Conservation (phyloP, 331 rosid genomes). For the Quercus lobata region DNA sequence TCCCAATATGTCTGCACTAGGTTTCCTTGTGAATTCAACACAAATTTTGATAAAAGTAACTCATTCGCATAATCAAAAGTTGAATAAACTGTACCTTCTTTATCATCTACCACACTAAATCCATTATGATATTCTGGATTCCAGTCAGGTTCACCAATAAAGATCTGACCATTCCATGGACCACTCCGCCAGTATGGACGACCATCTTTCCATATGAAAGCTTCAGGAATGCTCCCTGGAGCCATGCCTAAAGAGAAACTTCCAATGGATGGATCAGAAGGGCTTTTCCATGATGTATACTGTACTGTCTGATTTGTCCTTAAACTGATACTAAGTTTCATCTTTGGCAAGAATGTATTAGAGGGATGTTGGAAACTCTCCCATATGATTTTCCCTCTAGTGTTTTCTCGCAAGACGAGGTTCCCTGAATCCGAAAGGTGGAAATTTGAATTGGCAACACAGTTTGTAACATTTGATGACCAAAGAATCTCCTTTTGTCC, state of each 20-base stretch:
- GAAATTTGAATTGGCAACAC: neutral
- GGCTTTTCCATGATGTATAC: conserved; percentile 19
- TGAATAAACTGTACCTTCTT: neutral
- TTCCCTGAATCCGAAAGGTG: conserved; percentile 17
- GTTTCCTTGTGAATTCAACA: neutral
- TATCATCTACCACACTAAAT: neutral
- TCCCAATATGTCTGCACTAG: neutral
- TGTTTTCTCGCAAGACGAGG: neutral
- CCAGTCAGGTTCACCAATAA: conserved; percentile 4
- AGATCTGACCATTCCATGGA: conserved; percentile 28
- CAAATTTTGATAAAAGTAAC: neutral
- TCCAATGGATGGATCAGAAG: conserved; percentile 17
- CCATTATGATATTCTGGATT: neutral
- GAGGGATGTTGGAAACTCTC: conserved; percentile 44
- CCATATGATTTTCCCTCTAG: conserved; percentile 18
- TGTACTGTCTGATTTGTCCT: neutral
- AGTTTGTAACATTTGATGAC: conserved; percentile 11
- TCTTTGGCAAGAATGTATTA: conserved; percentile 27
- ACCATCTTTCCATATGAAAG: neutral
- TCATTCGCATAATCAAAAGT: neutral
- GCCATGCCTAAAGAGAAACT: neutral
- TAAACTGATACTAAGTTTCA: conserved; percentile 27
- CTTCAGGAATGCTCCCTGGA: neutral
- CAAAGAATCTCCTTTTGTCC: neutral
- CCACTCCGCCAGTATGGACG: neutral